Percentiles rank a stretch among this genome's conserved stretches.
These are phyloP conservation scores for Monosporozyma siamensis DNA, from an alignment of 805 yeast species.

Conservation along the genomic window DNA sequence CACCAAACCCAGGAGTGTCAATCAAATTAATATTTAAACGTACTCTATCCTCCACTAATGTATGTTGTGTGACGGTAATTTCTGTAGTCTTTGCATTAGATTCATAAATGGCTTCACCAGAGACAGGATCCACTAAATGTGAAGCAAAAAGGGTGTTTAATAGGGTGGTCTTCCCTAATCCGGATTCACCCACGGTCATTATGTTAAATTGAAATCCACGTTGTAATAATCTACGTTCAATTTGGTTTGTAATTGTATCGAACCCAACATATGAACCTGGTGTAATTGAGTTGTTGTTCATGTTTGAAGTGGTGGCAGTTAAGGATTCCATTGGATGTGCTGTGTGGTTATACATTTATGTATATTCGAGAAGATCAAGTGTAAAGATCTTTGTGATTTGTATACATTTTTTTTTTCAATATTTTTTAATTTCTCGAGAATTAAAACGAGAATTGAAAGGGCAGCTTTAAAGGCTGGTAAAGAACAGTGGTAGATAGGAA, in stretches of 20 bases:
- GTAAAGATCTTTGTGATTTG: constrained; percentile 1
- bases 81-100: constrained; percentile 62
- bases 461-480: too few species aligned
- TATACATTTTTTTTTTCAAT: not conserved
- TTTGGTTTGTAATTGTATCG: constrained; percentile 91
- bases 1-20: constrained; percentile 98
- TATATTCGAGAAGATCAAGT: not conserved
- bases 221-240: constrained; percentile 82
- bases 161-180: constrained; percentile 88
- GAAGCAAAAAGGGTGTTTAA: constrained; percentile 86
- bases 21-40: constrained; percentile 76
- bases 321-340: not conserved
- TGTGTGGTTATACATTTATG: not conserved
- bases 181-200: constrained; percentile 90
- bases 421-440: not conserved
- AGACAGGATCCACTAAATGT: constrained; percentile 54
- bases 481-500: not conserved
- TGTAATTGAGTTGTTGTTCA: not conserved
- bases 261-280: constrained; percentile 88
- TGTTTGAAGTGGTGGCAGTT: not conserved
- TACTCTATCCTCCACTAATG: constrained; percentile 77
- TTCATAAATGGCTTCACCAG: constrained; percentile 45
- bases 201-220: constrained; percentile 91
- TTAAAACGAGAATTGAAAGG: too few species aligned
- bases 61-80: constrained; percentile 60